Evolutionary conservation across 1,139 yeast species (phyloP).

Genomic region (Saccharomyces hybrid): DNA sequence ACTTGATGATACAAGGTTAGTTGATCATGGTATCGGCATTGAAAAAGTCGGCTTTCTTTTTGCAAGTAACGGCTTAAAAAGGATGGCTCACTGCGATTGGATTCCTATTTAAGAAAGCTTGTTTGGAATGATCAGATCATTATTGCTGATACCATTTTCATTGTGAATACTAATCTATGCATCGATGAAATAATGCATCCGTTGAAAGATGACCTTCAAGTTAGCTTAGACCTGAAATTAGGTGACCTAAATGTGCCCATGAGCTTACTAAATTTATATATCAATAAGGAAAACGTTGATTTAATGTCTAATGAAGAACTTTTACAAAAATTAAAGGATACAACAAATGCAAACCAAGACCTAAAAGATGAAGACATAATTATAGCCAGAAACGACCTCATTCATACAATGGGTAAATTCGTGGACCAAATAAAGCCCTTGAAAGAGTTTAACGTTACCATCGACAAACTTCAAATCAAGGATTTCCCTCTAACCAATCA

Average conservation of each 20-base stretch:
- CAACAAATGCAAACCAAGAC: neutral
- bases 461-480: slow-evolving; percentile 20
- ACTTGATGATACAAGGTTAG: neutral
- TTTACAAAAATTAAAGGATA: neutral
- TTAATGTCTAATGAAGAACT: neutral
- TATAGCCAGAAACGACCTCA: slow-evolving; percentile 8
- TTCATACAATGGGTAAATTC: slow-evolving; percentile 9
- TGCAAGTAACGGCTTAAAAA: neutral
- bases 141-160: slow-evolving; percentile 14
- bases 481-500: slow-evolving; percentile 20
- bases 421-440: slow-evolving; percentile 10
- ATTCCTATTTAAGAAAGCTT: slow-evolving; percentile 9
- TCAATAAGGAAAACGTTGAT: neutral
- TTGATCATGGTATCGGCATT: neutral
- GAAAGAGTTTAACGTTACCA: slow-evolving; percentile 17
- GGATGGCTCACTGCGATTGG: neutral
- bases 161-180: slow-evolving; percentile 3
- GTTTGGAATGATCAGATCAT: slow-evolving; percentile 10
- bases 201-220: neutral
- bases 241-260: slow-evolving; percentile 12
- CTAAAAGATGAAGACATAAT: slow-evolving; percentile 5
- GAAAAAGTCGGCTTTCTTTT: neutral
- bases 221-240: slow-evolving; percentile 9
- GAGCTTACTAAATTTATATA: slow-evolving; percentile 1
- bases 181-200: neutral